Percentiles rank a stretch among this genome's conserved stretches.
These are phyloP conservation scores for Debaryomycetaceae sp. DNA, from an alignment of 1,139 yeast species.

Conservation along the genomic window DNA sequence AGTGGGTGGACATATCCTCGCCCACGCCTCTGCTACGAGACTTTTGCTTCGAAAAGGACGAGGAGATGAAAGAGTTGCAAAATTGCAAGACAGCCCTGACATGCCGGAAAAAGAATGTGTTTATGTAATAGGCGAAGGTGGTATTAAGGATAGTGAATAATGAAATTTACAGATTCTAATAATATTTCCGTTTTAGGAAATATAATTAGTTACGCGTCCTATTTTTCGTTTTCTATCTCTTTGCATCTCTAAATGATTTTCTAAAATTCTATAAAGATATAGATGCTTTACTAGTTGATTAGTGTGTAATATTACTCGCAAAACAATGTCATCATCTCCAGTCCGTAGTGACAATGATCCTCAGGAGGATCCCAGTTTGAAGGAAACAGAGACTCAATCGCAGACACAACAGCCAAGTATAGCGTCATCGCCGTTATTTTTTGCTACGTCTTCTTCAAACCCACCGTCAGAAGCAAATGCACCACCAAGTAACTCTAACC, in stretches of 20 bases:
- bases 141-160: conserved; percentile 44
- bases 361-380: conserved; percentile 20
- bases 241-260: neutral
- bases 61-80: conserved; percentile 64
- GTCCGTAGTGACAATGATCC: conserved; percentile 24
- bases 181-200: conserved; percentile 22
- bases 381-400: conserved; percentile 33
- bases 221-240: conserved; percentile 1
- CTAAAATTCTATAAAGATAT: neutral
- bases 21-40: conserved; percentile 65
- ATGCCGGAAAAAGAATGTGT: conserved; percentile 60
- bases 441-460: conserved; percentile 53
- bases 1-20: conserved; percentile 62
- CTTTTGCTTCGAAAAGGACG: conserved; percentile 56
- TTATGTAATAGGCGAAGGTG: conserved; percentile 51
- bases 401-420: conserved; percentile 37
- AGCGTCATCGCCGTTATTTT: conserved; percentile 67
- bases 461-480: conserved; percentile 35
- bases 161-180: neutral
- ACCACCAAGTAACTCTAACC: conserved; percentile 17
- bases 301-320: neutral
- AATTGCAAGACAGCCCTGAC: conserved; percentile 61
- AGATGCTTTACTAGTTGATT: neutral
- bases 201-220: conserved; percentile 14
- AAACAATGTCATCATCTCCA: conserved; percentile 29